Evolutionary conservation across 1,284 basidiomycete species (phyloP), one percentile per base, ranked within the genome.

Genomic region (Microbotryum lychnidis-dioicae): DNA sequence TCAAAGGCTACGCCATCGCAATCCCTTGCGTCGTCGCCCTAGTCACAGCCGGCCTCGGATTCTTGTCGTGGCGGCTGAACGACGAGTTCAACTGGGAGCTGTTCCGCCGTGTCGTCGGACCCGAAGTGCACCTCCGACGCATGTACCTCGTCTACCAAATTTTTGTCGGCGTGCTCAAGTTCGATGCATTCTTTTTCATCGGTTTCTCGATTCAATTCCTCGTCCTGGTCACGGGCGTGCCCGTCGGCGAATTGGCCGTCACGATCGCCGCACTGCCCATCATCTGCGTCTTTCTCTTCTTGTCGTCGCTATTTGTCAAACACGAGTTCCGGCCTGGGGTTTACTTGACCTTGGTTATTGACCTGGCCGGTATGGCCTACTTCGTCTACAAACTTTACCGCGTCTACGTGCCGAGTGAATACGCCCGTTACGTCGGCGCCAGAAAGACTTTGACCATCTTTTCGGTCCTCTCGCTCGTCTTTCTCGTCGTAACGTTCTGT

Each of bases 71-170:
- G 58, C 56, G 63, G 25, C 56, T 72, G 23, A 69, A 63, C 44
- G 57, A 52, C 42, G 70, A 72, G 51, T 71, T 71, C 20, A 69
- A 66, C 18, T 70, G 70, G 70, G 94, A 97, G 70, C 89, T 91
- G 52, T 94, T 96, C 46, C n/a, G 23, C 31, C 27, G 49, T 23
- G 14, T 33, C 47, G 14, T 69, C 2, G 67, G 67, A 2, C 65
- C 67, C 9, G 65, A 65, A n/a, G 25, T 67, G 10, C 4, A n/a
- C 2, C 42, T 69, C 18, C 48, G 56, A 16, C 53, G 55, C 10
- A 44, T 51, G 33, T 69, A 63, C 47, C 12, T 42, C 12, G 7
- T 37, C 0, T 67, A 69, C 37, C 62, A 64, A 21, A 25, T 56
- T 20, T 64, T 64, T 18, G 55, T 64, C 45, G 63, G 62, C 58